Percentiles rank a stretch among this genome's conserved stretches.
phyloP scores from a whole-genome alignment of 2,329 filamentous ascomycete species.

The Neophaeococcomyces mojaviensis region DNA sequence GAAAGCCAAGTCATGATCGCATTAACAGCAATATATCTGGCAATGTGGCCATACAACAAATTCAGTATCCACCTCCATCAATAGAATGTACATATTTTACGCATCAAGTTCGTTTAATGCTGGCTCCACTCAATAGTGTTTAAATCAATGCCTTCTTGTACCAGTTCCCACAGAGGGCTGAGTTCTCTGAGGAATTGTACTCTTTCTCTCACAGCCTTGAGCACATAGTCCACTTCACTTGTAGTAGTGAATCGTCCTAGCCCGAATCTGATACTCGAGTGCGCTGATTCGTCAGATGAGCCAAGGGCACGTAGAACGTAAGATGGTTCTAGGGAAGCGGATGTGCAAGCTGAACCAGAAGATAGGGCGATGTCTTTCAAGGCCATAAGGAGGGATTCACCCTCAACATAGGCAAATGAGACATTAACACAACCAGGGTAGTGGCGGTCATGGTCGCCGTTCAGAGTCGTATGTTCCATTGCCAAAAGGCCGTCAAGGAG shows the following conservation, averaged over 20 bases:
- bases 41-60: too few relatives aligned
- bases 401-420: constrained; percentile 96
- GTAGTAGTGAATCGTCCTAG: constrained; percentile 97
- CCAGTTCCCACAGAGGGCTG: constrained; percentile 93
- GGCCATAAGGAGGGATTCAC: constrained; percentile 95
- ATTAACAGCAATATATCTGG: too few relatives aligned
- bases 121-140: constrained; percentile 98
- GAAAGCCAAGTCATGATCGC: too few relatives aligned
- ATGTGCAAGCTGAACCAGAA: constrained; percentile 94
- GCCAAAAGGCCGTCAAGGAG: constrained; percentile 73
- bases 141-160: constrained; percentile 91
- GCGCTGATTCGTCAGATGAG: constrained; percentile 93
- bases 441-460: constrained; percentile 73
- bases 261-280: constrained; percentile 95
- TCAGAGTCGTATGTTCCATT: constrained; percentile 87
- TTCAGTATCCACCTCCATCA: too few relatives aligned
- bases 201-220: constrained; percentile 85
- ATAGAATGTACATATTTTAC: neutral
- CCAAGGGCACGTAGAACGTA: constrained; percentile 92
- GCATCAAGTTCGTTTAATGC: constrained; percentile 54
- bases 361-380: constrained; percentile 96
- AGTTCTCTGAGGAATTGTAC: constrained; percentile 90
- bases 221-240: constrained; percentile 89
- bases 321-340: constrained; percentile 89
- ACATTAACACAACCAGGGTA: constrained; percentile 98